Evolutionary conservation across 2,329 filamentous ascomycete genomes (phyloP), one percentile per base, ranked within the genome.

Genomic region (Tolypocladium inflatum): DNA sequence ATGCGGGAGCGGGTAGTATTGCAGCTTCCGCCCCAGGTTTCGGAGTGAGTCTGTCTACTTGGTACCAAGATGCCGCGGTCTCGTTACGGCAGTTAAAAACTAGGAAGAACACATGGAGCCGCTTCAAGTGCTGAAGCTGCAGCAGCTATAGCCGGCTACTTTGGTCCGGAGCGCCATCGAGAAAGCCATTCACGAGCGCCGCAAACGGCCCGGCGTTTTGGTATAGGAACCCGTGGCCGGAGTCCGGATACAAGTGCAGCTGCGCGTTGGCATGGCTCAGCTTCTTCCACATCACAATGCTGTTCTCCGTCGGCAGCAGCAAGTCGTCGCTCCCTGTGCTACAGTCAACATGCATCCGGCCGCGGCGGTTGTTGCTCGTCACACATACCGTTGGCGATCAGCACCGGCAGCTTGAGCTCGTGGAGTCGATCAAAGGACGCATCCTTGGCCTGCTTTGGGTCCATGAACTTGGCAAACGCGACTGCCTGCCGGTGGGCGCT

Each of bases 301-400:
- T 76, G 48, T 75, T 74, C 30, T 70, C 68, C 0, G 69, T 72
- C 5, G 74, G 72, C 4, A 72, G 50, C 23, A 74, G 56, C 41
- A 72, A 50, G 61, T 72, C 73, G 51, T 73, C 63, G 56, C 66
- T 67, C 53, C 73, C 68, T 73, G 55, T 52, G 48, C 39, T 37
- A 57, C 51, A 35, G 41, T 38, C 42, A 43, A 41, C 8, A 57
- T 52, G 52, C 50, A 45, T 37, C 48, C 30, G 3, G 48, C 48
- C 48, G 48, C 30, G 2, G 45, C 45, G 45, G 8, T 10, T 33
- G 48, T 35, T 13, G 3, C 48, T 9, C 48, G 13, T 21, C 33
- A 30, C n/a, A 63, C 70, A 64, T 63, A 74, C 73, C 73, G 59
- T 72, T 73, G n/a, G 70, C 69, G 56, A 75, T 70, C 37, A 75